Percentiles rank a stretch among this genome's conserved stretches.
Conservation (phyloP, 768 basidiomycete genomes). For the Xanthoconium purpureum region DNA sequence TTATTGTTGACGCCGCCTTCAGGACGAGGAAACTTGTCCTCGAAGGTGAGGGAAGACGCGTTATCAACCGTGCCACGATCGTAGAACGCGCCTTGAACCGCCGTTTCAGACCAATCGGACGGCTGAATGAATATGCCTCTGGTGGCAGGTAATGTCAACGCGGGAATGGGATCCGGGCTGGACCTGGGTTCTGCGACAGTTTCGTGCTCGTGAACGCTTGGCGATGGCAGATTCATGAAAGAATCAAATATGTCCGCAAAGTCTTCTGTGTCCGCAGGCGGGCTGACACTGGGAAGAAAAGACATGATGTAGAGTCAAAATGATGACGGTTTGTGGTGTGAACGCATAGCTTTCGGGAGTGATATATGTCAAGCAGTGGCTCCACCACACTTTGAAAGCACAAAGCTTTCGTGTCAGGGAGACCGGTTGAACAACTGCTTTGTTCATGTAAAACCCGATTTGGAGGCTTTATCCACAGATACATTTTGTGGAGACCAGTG, state of each 20-base stretch:
- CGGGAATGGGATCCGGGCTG: neutral
- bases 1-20: neutral
- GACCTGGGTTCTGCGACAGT: neutral
- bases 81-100: neutral
- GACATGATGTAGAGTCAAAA: conserved; percentile 10
- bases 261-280: neutral
- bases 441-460: conserved; percentile 9
- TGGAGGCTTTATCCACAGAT: neutral
- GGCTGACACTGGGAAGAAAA: neutral
- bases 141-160: neutral
- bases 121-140: neutral
- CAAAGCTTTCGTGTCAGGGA: conserved; percentile 12
- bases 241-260: neutral
- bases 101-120: conserved; percentile 3
- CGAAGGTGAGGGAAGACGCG: conserved; percentile 15
- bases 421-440: conserved; percentile 2
- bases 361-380: conserved; percentile 8
- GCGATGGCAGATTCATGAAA: neutral
- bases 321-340: neutral
- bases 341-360: neutral
- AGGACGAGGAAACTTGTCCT: conserved; percentile 7
- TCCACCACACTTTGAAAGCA: conserved; percentile 6
- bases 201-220: neutral
- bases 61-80: conserved; percentile 4
- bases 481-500: too few species aligned